Percentiles rank a stretch among this genome's conserved stretches.
Conservation (phyloP, 192 early-diverging fungal genomes). For the Mycoemilia scoparia region DNA sequence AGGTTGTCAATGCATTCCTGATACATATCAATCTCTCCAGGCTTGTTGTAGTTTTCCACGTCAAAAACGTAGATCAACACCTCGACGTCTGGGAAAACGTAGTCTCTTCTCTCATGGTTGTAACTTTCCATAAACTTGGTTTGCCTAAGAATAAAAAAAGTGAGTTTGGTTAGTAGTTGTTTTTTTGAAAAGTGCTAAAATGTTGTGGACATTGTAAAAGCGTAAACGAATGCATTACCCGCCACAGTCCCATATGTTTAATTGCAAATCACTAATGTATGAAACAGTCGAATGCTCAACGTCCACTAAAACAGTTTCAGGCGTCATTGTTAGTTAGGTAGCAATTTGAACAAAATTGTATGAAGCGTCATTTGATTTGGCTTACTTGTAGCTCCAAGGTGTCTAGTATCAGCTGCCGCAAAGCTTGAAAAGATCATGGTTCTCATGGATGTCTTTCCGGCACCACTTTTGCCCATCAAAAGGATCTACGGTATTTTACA, state of each 20-base stretch:
- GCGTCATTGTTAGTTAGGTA: too few species aligned
- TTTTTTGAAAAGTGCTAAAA: neutral
- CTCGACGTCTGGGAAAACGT: slow-evolving; percentile 95
- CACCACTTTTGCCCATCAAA: slow-evolving; percentile 92
- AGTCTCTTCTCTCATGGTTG: slow-evolving; percentile 76
- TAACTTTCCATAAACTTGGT: slow-evolving; percentile 98
- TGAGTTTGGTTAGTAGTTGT: neutral
- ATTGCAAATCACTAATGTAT: slow-evolving; percentile 83
- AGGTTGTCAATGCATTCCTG: slow-evolving; percentile 76
- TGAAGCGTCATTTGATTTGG: too few species aligned
- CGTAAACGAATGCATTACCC: slow-evolving; percentile 24
- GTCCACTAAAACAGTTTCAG: slow-evolving; percentile 80
- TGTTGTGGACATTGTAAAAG: too few species aligned
- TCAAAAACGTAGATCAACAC: slow-evolving; percentile 99
- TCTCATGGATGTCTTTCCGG: slow-evolving; percentile 98
- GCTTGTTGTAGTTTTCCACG: slow-evolving; percentile 75
- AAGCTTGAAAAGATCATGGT: slow-evolving; percentile 98
- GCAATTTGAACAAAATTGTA: too few species aligned
- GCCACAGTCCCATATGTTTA: slow-evolving; percentile 97
- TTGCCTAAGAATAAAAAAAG: too few species aligned
- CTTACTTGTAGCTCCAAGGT: slow-evolving; percentile 92
- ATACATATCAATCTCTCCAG: slow-evolving; percentile 83
- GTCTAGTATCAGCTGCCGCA: slow-evolving; percentile 81
- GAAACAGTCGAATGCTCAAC: slow-evolving; percentile 92
- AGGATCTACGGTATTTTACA: too few species aligned